Percentiles rank a stretch among this genome's conserved stretches.
Evolutionary conservation across 228 moss, liverwort and hornwort species (phyloP).

Genomic region (Sphagnum fallax): DNA sequence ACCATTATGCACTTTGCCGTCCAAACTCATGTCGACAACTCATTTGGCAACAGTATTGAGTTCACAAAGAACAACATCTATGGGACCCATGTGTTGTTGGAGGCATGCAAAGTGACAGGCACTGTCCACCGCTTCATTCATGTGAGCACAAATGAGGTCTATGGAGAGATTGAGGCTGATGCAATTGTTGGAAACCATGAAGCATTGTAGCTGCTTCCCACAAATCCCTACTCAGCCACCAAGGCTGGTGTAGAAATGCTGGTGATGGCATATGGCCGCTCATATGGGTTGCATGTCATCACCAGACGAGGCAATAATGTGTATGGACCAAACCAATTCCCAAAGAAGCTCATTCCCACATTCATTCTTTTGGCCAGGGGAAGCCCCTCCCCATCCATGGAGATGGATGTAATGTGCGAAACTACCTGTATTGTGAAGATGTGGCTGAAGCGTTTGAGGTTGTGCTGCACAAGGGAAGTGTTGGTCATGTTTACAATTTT

Average conservation of each 20-base stretch:
- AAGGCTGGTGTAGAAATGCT: constrained; percentile 89
- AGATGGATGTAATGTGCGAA: constrained; percentile 69
- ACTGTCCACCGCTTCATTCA: constrained; percentile 83
- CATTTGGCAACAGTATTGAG: constrained; percentile 84
- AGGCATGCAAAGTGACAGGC: constrained; percentile 73
- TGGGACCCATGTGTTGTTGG: constrained; percentile 78
- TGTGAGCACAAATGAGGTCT: constrained; percentile 81
- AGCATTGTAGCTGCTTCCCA: constrained; percentile 73
- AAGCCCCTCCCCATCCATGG: constrained; percentile 78
- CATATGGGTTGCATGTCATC: constrained; percentile 71
- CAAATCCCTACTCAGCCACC: constrained; percentile 81
- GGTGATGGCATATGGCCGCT: constrained; percentile 77
- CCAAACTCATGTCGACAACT: constrained; percentile 85
- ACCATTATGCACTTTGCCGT: constrained; percentile 94
- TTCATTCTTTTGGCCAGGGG: constrained; percentile 74
- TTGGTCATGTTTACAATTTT: constrained; percentile 82
- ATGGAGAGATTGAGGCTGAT: constrained; percentile 77
- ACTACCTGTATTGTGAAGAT: constrained; percentile 80
- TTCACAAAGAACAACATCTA: constrained; percentile 94
- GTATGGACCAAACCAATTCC: constrained; percentile 81
- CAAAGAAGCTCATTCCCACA: constrained; percentile 87
- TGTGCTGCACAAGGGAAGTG: constrained; percentile 69
- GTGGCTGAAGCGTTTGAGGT: constrained; percentile 85
- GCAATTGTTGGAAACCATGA: constrained; percentile 89
- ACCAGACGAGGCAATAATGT: constrained; percentile 87